Base-by-base conservation (phyloP, 2,329 filamentous ascomycete genomes). In the Paraconiothyrium sp. region DNA sequence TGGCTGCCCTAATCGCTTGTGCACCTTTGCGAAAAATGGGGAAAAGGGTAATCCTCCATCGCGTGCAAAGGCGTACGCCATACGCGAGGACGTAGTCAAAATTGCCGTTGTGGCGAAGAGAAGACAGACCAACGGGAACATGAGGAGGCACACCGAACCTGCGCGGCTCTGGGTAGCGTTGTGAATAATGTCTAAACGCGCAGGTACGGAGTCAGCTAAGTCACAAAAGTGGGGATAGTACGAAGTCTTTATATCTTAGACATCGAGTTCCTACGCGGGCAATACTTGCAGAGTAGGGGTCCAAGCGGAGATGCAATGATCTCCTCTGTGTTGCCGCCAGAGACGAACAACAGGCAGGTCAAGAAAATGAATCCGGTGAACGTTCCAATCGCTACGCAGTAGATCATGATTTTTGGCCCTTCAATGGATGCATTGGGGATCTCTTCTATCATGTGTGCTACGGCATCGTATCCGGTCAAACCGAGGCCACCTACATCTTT, bases 1-100 rank as follows among this genome's bases (percentile, higher is more conserved):
- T 0, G 90, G 90, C 1, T 91, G 84, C 0, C 85, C 85, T 0
- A 92, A 83, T 14, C 75, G 82, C 0, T 84, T 81, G 70, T 92
- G 88, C 1, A 92, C 85, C 48, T 81, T 83, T 56, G 88, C 84
- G 64, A 91, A 89, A 66, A 88, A 76, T 1, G 74, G 78, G 4
- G 88, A 89, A 41, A 83, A 84, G 0, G 90, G 89, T 7, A 92
- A 83, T 11, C 90, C 90, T 2, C 89, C 86, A 61, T 92, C 90
- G 68, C 87, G 58, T 6, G 85, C 88, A 64, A 91, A 91, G 0
- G 89, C 89, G 69, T 88, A 91, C 9, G 86, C 86, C 85, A 90
- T 90, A 8, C 89, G 84, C 37, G 83, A 86, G 37, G 84, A 87
- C 0, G 89, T 90, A 0, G 88, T 89, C 86, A 90, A 87, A 68